phyloP scores from a whole-genome alignment of 2,329 filamentous ascomycete species.

The Phialophora chinensis region DNA sequence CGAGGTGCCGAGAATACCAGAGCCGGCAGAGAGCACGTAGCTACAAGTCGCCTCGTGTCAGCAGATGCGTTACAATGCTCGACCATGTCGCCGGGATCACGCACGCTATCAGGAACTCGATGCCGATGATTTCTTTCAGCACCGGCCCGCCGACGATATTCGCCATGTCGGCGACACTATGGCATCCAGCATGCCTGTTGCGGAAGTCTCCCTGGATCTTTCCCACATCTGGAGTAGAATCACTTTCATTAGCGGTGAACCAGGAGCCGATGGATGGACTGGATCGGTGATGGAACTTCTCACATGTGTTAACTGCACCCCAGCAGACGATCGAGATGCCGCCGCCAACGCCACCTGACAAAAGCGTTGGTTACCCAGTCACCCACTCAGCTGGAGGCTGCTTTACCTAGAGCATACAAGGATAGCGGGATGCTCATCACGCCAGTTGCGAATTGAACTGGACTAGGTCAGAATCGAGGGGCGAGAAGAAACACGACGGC shows the following conservation, averaged over 20 bases:
- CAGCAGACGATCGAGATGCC: slow-evolving; percentile 57
- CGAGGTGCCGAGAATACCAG: slow-evolving; percentile 51
- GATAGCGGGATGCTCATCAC: slow-evolving; percentile 57
- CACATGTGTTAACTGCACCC: slow-evolving; percentile 56
- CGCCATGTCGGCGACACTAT: slow-evolving; percentile 65
- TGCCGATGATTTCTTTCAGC: slow-evolving; percentile 60
- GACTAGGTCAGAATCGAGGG: background rate
- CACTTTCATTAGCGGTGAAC: background rate
- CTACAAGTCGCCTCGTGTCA: background rate
- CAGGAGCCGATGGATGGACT: background rate
- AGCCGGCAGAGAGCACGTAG: slow-evolving; percentile 54
- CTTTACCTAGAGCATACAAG: slow-evolving; percentile 53
- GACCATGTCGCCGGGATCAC: background rate
- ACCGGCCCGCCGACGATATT: slow-evolving; percentile 60
- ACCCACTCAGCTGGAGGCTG: too few relatives aligned
- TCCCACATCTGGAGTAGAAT: slow-evolving; percentile 42
- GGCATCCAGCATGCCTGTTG: slow-evolving; percentile 55
- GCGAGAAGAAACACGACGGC: background rate
- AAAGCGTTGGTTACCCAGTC: background rate
- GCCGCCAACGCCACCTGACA: slow-evolving; percentile 50
- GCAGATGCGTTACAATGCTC: background rate
- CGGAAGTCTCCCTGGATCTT: slow-evolving; percentile 59
- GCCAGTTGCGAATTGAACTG: slow-evolving; percentile 50
- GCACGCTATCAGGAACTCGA: slow-evolving; percentile 61
- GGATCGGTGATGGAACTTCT: background rate